Evolutionary conservation across 805 yeast genomes (phyloP).

Genomic region (Candida palmyrensis): DNA sequence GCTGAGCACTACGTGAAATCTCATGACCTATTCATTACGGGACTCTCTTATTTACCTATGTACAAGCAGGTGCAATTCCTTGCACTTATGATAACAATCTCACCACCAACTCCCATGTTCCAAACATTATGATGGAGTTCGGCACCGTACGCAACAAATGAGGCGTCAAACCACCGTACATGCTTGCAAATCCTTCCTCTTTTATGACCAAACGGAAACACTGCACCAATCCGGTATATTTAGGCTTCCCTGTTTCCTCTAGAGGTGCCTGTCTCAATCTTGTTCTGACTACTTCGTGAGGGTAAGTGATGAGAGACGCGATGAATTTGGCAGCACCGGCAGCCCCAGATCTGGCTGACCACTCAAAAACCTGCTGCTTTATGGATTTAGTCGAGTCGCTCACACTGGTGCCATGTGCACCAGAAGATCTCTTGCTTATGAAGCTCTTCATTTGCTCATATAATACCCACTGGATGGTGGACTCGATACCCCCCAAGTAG

Average conservation of each 20-base stretch:
- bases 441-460: slow-evolving; percentile 89
- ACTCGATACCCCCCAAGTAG: slow-evolving; percentile 87
- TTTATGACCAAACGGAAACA: slow-evolving; percentile 80
- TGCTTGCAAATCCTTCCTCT: slow-evolving; percentile 88
- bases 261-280: slow-evolving; percentile 91
- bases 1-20: too few species aligned
- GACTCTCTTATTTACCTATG: neutral
- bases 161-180: slow-evolving; percentile 98
- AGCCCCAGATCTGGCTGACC: slow-evolving; percentile 96
- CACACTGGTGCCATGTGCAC: slow-evolving; percentile 25
- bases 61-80: too few species aligned
- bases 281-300: slow-evolving; percentile 96
- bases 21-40: too few species aligned
- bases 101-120: slow-evolving; percentile 86
- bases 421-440: slow-evolving; percentile 46
- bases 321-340: slow-evolving; percentile 95
- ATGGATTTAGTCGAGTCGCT: slow-evolving; percentile 36
- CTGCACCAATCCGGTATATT: slow-evolving; percentile 85
- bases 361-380: slow-evolving; percentile 67
- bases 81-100: slow-evolving; percentile 23
- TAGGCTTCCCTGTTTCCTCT: slow-evolving; percentile 67
- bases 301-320: slow-evolving; percentile 90
- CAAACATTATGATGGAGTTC: slow-evolving; percentile 96
- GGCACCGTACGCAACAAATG: slow-evolving; percentile 96
- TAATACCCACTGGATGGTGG: slow-evolving; percentile 92